Evolutionary conservation across 306 rosid genomes (phyloP).

Genomic region (Psophocarpus tetragonolobus): DNA sequence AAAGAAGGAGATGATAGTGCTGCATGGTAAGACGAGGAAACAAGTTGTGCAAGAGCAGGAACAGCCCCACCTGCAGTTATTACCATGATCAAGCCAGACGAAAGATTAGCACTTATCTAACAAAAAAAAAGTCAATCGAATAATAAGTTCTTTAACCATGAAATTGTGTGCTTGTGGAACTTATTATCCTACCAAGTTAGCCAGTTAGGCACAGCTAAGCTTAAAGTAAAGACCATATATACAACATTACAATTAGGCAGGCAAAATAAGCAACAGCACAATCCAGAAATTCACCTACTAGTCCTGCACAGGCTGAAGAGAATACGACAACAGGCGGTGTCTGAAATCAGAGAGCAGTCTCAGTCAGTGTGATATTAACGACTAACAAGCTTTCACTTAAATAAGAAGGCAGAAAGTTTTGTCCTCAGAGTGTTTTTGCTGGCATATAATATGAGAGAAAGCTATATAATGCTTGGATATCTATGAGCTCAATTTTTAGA

Average conservation of each 20-base stretch:
- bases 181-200: background rate
- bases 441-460: conserved; percentile 2
- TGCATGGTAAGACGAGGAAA: conserved; percentile 79
- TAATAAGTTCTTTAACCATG: background rate
- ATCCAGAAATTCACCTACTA: conserved; percentile 59
- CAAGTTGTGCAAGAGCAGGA: conserved; percentile 82
- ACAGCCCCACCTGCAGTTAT: conserved; percentile 74
- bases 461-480: background rate
- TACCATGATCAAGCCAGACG: background rate
- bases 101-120: conserved; percentile 6
- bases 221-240: background rate
- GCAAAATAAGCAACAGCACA: conserved; percentile 7
- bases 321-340: conserved; percentile 92
- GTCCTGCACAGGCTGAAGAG: conserved; percentile 92
- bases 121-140: background rate
- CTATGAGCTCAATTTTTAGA: conserved; percentile 9
- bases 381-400: conserved; percentile 5
- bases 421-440: background rate
- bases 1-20: conserved; percentile 60
- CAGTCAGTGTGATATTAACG: conserved; percentile 22
- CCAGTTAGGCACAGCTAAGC: conserved; percentile 6
- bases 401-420: background rate
- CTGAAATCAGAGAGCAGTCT: conserved; percentile 50
- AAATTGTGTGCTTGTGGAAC: background rate
- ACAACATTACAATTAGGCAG: background rate